Base-by-base conservation (phyloP, 106 monocot genomes). In the Dioscorea alata region DNA sequence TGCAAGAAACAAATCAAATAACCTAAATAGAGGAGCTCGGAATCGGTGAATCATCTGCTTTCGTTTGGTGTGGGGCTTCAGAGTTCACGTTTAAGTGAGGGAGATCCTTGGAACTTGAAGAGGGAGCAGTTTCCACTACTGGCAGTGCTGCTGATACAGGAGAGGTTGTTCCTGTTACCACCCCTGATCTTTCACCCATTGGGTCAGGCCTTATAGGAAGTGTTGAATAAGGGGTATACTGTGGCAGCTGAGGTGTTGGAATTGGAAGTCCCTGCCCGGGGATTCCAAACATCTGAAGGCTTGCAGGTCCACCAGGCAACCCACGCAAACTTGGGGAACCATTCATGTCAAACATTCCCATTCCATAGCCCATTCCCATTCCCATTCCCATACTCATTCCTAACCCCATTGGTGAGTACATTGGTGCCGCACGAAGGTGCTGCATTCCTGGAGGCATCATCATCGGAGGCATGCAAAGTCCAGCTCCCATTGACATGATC, bases 401-500 rank as follows among this genome's bases (percentile, higher is more conserved):
- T 8, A 42, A 1, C 32, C 71, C 76, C 78, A 90, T 63, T 18
- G 76, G 85, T 49, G 85, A 48, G 71, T 81, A 82, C 74, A 90
- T 70, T 21, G 74, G 64, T 16, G 80, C 76, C 3, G 64, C 23
- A 4, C 60, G 76, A 20, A 95, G 65, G 42, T 84, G 84, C 59
- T 90, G 94, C 77, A 94, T 77, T 16, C 82, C 88, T 12, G 88
- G 49, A 6, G 83, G 86, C 14, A 86, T 8, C 88, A 96, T 78
- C 84, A 92, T 80, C 0, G 83, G 84, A 59, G 86, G 68, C 83
- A 96, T 86, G 78, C 76, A 89, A 61, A 88, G 23, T n/a, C 91
- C 84, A 63, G 66, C 73, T 61, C 91, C 91, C 88, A 84, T 91
- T 1, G 90, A 82, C 90, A 96, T 96, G 54, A 96, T 84, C 91